phyloP scores from a whole-genome alignment of 495 filamentous ascomycete genomes.

The Annulohypoxylon stygium region DNA sequence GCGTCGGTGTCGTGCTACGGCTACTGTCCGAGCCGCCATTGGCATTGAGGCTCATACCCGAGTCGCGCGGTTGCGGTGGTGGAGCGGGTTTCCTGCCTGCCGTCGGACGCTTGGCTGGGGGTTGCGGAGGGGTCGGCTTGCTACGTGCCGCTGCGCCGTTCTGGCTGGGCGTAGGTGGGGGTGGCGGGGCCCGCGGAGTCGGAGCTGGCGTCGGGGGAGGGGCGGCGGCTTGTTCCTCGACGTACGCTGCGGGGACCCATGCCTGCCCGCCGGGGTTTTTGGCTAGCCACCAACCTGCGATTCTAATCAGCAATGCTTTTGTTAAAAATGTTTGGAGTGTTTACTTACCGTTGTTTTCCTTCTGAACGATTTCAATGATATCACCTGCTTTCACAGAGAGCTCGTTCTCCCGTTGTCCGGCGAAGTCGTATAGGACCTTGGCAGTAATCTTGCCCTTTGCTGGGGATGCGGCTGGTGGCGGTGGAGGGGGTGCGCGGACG shows the following conservation, averaged over 20 bases:
- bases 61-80: slow-evolving; percentile 72
- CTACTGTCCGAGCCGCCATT: slow-evolving; percentile 76
- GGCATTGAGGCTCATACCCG: slow-evolving; percentile 77
- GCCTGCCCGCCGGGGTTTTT: slow-evolving; percentile 79
- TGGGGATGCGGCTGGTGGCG: slow-evolving; percentile 76
- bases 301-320: neutral
- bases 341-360: slow-evolving; percentile 88
- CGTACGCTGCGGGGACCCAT: slow-evolving; percentile 93
- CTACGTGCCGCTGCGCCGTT: slow-evolving; percentile 66
- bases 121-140: slow-evolving; percentile 83
- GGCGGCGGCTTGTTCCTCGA: slow-evolving; percentile 78
- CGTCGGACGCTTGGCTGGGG: slow-evolving; percentile 87
- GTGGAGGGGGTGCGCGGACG: slow-evolving; percentile 69
- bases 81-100: slow-evolving; percentile 74
- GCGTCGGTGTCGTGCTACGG: slow-evolving; percentile 73
- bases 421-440: slow-evolving; percentile 90
- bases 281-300: slow-evolving; percentile 92
- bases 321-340: neutral
- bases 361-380: slow-evolving; percentile 85
- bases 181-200: slow-evolving; percentile 67
- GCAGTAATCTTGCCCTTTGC: slow-evolving; percentile 79
- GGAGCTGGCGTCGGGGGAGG: slow-evolving; percentile 70
- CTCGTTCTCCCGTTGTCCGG: slow-evolving; percentile 81
- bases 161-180: slow-evolving; percentile 61
- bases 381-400: slow-evolving; percentile 81